Evolutionary conservation across 768 basidiomycete species (phyloP).

Genomic region (Serendipita sp.): DNA sequence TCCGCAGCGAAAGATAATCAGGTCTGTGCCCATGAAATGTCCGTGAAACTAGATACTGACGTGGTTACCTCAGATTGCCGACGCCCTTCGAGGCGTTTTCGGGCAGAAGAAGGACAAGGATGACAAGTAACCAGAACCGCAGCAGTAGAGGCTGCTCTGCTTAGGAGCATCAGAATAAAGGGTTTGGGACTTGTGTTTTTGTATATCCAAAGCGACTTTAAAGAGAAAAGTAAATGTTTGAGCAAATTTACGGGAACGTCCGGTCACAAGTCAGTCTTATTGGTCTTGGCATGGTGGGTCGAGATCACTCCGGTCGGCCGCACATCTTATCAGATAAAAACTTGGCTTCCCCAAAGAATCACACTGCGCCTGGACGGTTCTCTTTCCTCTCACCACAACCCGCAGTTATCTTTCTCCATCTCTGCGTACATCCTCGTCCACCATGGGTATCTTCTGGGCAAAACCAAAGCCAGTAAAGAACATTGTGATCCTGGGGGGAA

Average conservation of each 20-base stretch:
- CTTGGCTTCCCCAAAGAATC: not conserved
- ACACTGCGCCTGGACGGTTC: too few relatives aligned
- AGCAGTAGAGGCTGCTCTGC: too few relatives aligned
- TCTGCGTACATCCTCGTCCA: not conserved
- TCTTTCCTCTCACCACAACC: not conserved
- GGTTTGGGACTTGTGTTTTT: not conserved
- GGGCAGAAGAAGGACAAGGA: not conserved
- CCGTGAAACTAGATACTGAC: not conserved
- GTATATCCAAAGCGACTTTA: too few relatives aligned
- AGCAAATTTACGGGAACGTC: too few relatives aligned
- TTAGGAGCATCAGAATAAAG: not conserved
- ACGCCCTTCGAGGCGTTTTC: not conserved
- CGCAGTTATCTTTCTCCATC: not conserved
- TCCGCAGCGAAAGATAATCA: not conserved
- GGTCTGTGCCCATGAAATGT: not conserved
- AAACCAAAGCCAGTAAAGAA: not conserved
- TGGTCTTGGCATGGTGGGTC: not conserved
- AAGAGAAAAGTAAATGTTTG: too few relatives aligned
- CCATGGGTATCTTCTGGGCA: not conserved
- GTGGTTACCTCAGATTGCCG: not conserved
- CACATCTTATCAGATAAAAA: not conserved
- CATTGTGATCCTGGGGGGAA: not conserved
- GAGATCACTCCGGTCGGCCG: not conserved
- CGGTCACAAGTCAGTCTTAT: not conserved
- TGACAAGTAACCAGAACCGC: not conserved